These are phyloP conservation scores for Tetrahymena malaccensis DNA, from an alignment of 73 alveolate genomes.

Conservation along the genomic window DNA sequence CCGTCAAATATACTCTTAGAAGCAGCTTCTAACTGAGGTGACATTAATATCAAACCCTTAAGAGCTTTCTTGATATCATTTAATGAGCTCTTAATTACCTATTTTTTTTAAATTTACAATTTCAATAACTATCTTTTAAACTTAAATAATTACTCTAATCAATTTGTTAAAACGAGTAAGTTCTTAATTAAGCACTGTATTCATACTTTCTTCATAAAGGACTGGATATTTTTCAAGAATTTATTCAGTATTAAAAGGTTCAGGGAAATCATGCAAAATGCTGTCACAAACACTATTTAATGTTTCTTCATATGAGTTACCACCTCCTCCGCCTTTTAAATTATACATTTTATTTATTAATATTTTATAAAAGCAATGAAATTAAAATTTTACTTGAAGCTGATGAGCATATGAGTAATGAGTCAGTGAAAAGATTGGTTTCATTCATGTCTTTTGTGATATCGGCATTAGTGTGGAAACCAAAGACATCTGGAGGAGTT, in stretches of 20 bases:
- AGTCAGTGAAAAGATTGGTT: slow-evolving; percentile 77
- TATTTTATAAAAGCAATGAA: neutral
- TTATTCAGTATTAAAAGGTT: slow-evolving; percentile 70
- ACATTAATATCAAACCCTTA: slow-evolving; percentile 92
- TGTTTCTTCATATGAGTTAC: slow-evolving; percentile 51
- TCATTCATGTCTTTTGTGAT: slow-evolving; percentile 97
- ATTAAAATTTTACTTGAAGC: neutral
- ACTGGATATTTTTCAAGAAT: slow-evolving; percentile 96
- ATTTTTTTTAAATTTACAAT: slow-evolving; percentile 49
- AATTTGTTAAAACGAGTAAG: slow-evolving; percentile 94
- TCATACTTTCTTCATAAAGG: slow-evolving; percentile 95
- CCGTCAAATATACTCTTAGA: slow-evolving; percentile 89
- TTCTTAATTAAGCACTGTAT: slow-evolving; percentile 98
- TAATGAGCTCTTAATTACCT: slow-evolving; percentile 67
- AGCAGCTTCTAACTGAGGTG: slow-evolving; percentile 94
- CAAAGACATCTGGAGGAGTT: slow-evolving; percentile 98
- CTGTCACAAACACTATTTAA: slow-evolving; percentile 78
- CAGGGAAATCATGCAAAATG: slow-evolving; percentile 81
- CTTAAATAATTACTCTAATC: slow-evolving; percentile 49
- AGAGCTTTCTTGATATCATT: slow-evolving; percentile 82
- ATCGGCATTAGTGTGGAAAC: slow-evolving; percentile 99
- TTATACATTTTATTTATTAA: slow-evolving; percentile 20
- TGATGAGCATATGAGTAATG: slow-evolving; percentile 63
- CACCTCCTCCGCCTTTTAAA: slow-evolving; percentile 34
- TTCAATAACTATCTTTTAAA: slow-evolving; percentile 39